Conservation (phyloP, 345 rosid species). For the Dipteronia sinensis region DNA sequence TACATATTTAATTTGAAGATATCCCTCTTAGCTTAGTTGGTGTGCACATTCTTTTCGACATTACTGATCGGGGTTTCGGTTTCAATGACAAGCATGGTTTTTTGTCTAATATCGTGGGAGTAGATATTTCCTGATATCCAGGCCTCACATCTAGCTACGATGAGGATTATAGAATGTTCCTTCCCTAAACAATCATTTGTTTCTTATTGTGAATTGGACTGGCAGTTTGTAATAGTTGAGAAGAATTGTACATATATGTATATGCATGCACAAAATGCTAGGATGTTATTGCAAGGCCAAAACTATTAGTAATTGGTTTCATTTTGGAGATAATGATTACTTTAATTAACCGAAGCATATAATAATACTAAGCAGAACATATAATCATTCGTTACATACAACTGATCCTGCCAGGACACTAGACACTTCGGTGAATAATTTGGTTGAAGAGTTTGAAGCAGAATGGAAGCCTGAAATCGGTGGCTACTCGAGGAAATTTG, state of each 20-base stretch:
- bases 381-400: not conserved
- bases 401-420: constrained; percentile 49
- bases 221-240: not conserved
- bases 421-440: constrained; percentile 38
- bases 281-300: not conserved
- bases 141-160: too few species aligned
- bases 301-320: not conserved
- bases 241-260: not conserved
- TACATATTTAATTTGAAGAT: not conserved
- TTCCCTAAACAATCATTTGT: not conserved
- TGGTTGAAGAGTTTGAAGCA: constrained; percentile 69
- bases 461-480: constrained; percentile 55
- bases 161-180: not conserved
- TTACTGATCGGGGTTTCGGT: too few species aligned
- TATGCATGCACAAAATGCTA: not conserved
- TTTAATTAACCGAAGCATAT: too few species aligned
- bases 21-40: too few species aligned
- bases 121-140: too few species aligned
- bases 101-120: too few species aligned
- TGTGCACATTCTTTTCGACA: too few species aligned
- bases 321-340: not conserved
- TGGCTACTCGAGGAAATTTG: constrained; percentile 62
- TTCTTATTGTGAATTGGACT: not conserved
- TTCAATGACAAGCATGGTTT: too few species aligned
- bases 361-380: not conserved